Base-by-base conservation (phyloP, 1,284 basidiomycete species). In the Leucoagaricus sp. region DNA sequence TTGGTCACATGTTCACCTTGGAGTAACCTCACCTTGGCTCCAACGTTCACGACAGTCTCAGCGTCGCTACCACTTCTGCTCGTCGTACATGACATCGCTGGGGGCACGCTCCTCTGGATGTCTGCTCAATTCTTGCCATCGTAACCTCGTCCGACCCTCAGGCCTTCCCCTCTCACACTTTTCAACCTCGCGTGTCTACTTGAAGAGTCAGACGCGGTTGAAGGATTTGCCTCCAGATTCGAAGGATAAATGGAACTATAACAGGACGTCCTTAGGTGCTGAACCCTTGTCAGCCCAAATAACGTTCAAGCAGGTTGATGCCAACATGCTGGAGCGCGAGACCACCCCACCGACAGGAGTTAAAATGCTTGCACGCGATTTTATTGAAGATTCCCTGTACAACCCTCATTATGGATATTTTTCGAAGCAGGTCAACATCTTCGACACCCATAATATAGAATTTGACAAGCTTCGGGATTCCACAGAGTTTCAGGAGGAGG, bases 371-470 rank as follows among this genome's bases (percentile, higher is more conserved):
- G 87, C 92, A 46, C 83, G 97, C 59, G 96, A 99, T 75, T 99
- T 93, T 70, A 96, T 99, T 63, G 93, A 98, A 67, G 97, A 99
- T 70, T 89, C 91, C 17, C 75, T 99, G 42, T 99, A 99, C 77
- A 98, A 99, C 68, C 96, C 95, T 2, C 75, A 94, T 69, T 99
- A 99, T 68, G 97, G 97, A 36, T 99, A 99, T 75, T 99, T 99
- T 69, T 87, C 93, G 23, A 90, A 91, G 64, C 89, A 94, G 67
- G 95, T 91, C 1, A 89, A 86, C 46, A 96, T 97, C 63, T 93
- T 96, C 72, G 82, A 86, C 42, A 75, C 87, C 2, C 79, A 86
- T 31, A 70, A 77, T 3, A 89, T 96, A 63, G 79, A 94, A 62
- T 98, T 98, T 67, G 64, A 71, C 13, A 68, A 72, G 5, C 79